phyloP scores from a whole-genome alignment of 2,329 filamentous ascomycete genomes.

The Botryotinia globosa region DNA sequence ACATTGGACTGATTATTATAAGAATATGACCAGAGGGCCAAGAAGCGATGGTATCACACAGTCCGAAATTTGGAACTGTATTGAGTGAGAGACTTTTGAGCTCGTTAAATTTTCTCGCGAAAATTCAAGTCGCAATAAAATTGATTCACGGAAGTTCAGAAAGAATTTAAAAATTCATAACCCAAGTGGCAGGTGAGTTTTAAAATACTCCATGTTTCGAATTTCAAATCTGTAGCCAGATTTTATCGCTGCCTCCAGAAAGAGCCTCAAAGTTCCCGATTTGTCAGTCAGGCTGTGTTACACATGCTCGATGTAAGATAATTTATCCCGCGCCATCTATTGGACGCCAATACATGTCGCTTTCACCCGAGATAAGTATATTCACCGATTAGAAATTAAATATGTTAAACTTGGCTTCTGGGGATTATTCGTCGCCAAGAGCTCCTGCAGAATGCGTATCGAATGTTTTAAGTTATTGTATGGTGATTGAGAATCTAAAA shows the following conservation, averaged over 20 bases:
- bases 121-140: background rate
- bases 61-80: background rate
- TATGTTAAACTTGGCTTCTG: background rate
- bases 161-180: background rate
- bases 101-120: background rate
- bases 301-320: background rate
- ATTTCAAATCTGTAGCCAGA: background rate
- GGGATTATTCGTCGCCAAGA: no score
- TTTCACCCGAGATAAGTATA: background rate
- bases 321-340: background rate
- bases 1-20: background rate
- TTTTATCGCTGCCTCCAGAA: background rate
- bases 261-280: conserved; percentile 4
- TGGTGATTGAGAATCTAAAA: background rate
- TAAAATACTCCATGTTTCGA: background rate
- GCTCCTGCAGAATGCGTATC: no score
- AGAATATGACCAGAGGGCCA: background rate
- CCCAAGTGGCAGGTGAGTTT: background rate
- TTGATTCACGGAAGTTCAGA: background rate
- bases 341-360: conserved; percentile 1
- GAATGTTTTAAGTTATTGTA: background rate
- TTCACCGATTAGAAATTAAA: background rate
- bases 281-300: background rate
- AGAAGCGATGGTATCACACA: background rate
- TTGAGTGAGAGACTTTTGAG: background rate